phyloP scores from a whole-genome alignment of 2,329 filamentous ascomycete genomes.

The Botryotinia narcissicola region DNA sequence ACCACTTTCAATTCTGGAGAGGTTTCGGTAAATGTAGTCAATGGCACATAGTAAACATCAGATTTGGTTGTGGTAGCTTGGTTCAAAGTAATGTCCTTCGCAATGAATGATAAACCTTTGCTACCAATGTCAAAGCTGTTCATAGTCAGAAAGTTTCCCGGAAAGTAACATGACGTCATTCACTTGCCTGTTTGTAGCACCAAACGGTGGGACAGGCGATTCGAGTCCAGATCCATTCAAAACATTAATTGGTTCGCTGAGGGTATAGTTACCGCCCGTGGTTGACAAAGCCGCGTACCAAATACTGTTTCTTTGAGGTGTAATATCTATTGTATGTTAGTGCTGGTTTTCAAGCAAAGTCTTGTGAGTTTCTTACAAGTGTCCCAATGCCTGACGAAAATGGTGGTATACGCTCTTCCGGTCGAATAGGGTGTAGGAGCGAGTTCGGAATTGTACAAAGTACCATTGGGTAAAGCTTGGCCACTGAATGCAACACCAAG shows the following conservation, averaged over 20 bases:
- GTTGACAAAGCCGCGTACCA: constrained; percentile 31
- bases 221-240: constrained; percentile 32
- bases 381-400: constrained; percentile 35
- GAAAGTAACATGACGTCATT: neutral
- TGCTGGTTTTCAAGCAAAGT: neutral
- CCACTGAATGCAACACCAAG: constrained; percentile 28
- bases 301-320: constrained; percentile 29
- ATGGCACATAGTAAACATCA: constrained; percentile 28
- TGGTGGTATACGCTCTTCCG: constrained; percentile 28
- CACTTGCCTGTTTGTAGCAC: constrained; percentile 28
- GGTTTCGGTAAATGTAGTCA: constrained; percentile 29
- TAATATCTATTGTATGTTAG: constrained; percentile 25
- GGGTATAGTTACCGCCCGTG: constrained; percentile 24
- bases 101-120: constrained; percentile 28
- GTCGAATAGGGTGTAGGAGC: constrained; percentile 24
- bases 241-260: constrained; percentile 32
- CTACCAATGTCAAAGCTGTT: constrained; percentile 28
- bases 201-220: constrained; percentile 30
- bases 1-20: constrained; percentile 22
- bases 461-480: constrained; percentile 29
- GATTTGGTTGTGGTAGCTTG: constrained; percentile 31
- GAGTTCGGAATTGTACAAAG: constrained; percentile 30
- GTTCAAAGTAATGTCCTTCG: constrained; percentile 29
- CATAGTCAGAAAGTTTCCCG: neutral
- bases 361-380: constrained; percentile 24